phyloP scores from a whole-genome alignment of 371 early-diverging fungal genomes.

The Syncephalastrum sp. region DNA sequence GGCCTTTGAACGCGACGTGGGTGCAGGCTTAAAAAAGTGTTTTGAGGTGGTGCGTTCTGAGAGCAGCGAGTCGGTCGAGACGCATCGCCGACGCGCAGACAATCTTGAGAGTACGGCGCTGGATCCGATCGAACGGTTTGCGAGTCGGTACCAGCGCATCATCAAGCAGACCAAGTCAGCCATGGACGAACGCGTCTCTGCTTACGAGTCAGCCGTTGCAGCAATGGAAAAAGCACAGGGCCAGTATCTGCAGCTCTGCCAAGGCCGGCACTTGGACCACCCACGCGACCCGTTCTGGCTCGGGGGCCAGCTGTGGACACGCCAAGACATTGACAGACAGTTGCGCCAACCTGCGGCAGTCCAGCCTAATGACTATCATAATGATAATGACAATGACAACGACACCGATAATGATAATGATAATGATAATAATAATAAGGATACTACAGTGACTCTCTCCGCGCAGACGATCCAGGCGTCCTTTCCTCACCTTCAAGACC shows the following conservation, averaged over 20 bases:
- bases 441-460: no score
- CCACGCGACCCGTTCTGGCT: background rate
- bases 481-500: no score
- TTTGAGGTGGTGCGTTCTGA: slow-evolving; percentile 67
- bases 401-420: no score
- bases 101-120: slow-evolving; percentile 63
- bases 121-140: slow-evolving; percentile 56
- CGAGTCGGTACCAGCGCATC: slow-evolving; percentile 49
- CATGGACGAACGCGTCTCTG: slow-evolving; percentile 40
- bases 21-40: slow-evolving; percentile 67
- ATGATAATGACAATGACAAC: no score
- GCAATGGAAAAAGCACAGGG: no score
- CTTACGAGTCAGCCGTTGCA: no score
- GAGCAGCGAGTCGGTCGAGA: slow-evolving; percentile 53
- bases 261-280: no score
- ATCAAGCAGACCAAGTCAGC: slow-evolving; percentile 29
- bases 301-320: slow-evolving; percentile 7
- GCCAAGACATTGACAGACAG: background rate
- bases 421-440: no score
- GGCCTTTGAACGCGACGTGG: slow-evolving; percentile 62
- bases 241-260: no score
- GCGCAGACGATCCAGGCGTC: no score
- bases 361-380: no score
- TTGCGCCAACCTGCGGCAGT: no score
- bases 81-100: slow-evolving; percentile 55